Evolutionary conservation across 116 monocot genomes (phyloP).

Genomic region (Papilionanthe hybrid): DNA sequence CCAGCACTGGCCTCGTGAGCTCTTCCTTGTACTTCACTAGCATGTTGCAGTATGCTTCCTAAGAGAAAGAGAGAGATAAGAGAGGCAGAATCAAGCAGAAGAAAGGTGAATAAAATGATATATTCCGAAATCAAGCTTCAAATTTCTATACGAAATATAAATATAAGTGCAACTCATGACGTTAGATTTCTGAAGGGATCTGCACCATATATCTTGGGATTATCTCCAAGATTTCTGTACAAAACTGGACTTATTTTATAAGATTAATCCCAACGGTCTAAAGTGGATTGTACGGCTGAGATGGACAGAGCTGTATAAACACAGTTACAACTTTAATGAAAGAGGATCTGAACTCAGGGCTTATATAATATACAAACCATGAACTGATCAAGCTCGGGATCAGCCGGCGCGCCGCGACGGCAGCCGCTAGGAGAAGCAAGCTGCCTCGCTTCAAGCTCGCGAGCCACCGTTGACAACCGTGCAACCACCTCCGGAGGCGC

Average conservation of each 20-base stretch:
- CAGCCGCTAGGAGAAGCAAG: conserved; percentile 8
- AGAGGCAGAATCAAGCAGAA: not conserved
- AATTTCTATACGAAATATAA: not conserved
- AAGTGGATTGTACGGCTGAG: too few species aligned
- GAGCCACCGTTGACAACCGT: conserved; percentile 23
- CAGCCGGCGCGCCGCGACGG: conserved; percentile 10
- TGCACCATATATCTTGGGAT: too few species aligned
- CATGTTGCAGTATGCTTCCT: conserved; percentile 95
- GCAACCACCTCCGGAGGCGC: conserved; percentile 41
- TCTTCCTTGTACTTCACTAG: conserved; percentile 89
- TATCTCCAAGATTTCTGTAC: too few species aligned
- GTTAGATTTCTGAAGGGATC: too few species aligned
- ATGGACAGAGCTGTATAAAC: too few species aligned
- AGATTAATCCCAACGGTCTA: too few species aligned
- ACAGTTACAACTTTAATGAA: not conserved
- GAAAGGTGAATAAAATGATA: not conserved
- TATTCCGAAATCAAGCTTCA: not conserved
- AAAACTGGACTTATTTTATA: too few species aligned
- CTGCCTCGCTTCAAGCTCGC: conserved; percentile 23
- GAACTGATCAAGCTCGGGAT: conserved; percentile 66
- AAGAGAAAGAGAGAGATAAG: not conserved
- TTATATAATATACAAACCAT: conserved; percentile 24
- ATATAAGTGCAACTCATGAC: not conserved
- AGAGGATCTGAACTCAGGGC: not conserved
- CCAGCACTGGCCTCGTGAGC: conserved; percentile 72